phyloP scores from a whole-genome alignment of 768 basidiomycete species.

The Suillus americanus region DNA sequence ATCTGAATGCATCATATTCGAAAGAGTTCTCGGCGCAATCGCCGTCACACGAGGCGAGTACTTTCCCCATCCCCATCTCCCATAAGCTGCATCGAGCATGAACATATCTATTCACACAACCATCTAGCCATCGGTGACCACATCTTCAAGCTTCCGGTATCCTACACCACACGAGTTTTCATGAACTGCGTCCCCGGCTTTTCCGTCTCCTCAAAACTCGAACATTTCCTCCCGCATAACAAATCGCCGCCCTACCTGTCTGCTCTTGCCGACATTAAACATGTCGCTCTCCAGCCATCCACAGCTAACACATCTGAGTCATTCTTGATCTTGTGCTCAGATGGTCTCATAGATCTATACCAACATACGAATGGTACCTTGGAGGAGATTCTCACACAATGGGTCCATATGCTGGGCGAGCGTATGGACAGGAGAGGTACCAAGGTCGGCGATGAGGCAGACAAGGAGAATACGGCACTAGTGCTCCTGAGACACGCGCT shows the following conservation, averaged over 20 bases:
- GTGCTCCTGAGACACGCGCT: slow-evolving; percentile 44
- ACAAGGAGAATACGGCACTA: slow-evolving; percentile 33
- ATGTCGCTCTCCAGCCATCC: slow-evolving; percentile 32
- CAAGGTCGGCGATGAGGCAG: slow-evolving; percentile 9
- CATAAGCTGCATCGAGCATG: neutral
- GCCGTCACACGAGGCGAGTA: slow-evolving; percentile 55
- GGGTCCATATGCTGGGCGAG: slow-evolving; percentile 35
- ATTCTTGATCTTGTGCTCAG: slow-evolving; percentile 50
- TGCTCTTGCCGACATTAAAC: slow-evolving; percentile 41
- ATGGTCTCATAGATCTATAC: slow-evolving; percentile 45
- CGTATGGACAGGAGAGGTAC: neutral
- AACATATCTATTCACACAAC: neutral
- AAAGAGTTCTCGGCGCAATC: slow-evolving; percentile 53
- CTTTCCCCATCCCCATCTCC: neutral
- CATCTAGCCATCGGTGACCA: slow-evolving; percentile 52
- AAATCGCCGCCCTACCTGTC: slow-evolving; percentile 55
- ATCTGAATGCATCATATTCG: slow-evolving; percentile 38
- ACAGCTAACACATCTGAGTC: slow-evolving; percentile 19
- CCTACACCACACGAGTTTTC: slow-evolving; percentile 49
- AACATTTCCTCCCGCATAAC: slow-evolving; percentile 45
- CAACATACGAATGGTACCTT: slow-evolving; percentile 18
- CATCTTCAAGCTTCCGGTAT: slow-evolving; percentile 49
- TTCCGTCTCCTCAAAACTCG: slow-evolving; percentile 33
- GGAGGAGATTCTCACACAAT: slow-evolving; percentile 26
- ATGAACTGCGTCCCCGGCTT: slow-evolving; percentile 40